Evolutionary conservation across 2,329 filamentous ascomycete species (phyloP).

Genomic region (Colletotrichum sublineola): DNA sequence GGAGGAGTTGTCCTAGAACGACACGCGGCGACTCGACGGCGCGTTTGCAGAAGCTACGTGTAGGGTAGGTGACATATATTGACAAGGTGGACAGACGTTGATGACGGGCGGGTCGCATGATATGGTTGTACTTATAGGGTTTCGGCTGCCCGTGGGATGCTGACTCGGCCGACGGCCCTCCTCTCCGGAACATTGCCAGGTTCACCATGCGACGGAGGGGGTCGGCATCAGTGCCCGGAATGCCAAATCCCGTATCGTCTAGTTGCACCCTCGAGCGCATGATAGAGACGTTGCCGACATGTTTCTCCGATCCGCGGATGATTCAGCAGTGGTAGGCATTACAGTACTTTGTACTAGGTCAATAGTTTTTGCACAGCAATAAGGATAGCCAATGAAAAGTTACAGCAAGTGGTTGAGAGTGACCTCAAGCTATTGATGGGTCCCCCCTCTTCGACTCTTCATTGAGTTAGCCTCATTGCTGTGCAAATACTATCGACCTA

Average conservation of each 20-base stretch:
- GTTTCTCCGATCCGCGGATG: conserved; percentile 14
- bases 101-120: not conserved
- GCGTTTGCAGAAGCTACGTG: not conserved
- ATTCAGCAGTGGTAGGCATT: not conserved
- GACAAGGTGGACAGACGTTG: not conserved
- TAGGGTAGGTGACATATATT: not conserved
- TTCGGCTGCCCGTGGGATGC: not conserved
- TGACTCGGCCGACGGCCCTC: not conserved
- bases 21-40: not conserved
- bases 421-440: too few relatives aligned
- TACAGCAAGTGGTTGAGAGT: too few relatives aligned
- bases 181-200: conserved; percentile 3
- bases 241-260: not conserved
- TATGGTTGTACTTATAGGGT: not conserved
- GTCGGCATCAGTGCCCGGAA: conserved; percentile 13
- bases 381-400: too few relatives aligned
- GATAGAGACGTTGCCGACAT: not conserved
- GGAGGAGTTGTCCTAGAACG: not conserved
- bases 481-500: too few relatives aligned
- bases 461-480: too few relatives aligned
- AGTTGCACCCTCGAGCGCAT: too few relatives aligned
- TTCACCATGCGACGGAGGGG: conserved; percentile 11
- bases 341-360: too few relatives aligned
- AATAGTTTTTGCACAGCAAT: too few relatives aligned
- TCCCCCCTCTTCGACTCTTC: too few relatives aligned